A percentile compares a stretch with the other conserved stretches of the same genome.
Evolutionary conservation across 768 basidiomycete species (phyloP).

Genomic region (Hygrocybe coccinea): DNA sequence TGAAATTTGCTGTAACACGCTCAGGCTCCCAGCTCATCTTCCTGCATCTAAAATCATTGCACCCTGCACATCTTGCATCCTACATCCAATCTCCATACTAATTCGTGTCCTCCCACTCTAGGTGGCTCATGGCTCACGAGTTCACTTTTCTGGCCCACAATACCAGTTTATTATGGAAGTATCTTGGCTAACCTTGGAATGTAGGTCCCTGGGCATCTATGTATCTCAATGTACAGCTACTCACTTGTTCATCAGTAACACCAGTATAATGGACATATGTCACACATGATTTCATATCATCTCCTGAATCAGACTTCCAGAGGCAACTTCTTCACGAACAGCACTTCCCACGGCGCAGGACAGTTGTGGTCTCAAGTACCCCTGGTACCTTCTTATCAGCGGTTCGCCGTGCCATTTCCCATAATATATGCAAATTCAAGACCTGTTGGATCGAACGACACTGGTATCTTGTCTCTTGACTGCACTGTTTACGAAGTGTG

Average conservation of each 20-base stretch:
- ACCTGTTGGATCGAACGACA: slow-evolving; percentile 42
- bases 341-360: slow-evolving; percentile 62
- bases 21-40: too few species aligned
- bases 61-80: too few species aligned
- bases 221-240: neutral
- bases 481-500: slow-evolving; percentile 56
- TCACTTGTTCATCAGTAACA: slow-evolving; percentile 45
- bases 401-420: slow-evolving; percentile 56
- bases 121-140: slow-evolving; percentile 67
- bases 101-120: too few species aligned
- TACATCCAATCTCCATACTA: too few species aligned
- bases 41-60: too few species aligned
- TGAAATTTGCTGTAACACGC: too few species aligned
- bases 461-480: slow-evolving; percentile 35
- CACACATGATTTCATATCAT: slow-evolving; percentile 64
- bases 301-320: slow-evolving; percentile 63
- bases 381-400: slow-evolving; percentile 46
- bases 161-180: slow-evolving; percentile 54
- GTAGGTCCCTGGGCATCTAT: slow-evolving; percentile 33
- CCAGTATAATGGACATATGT: slow-evolving; percentile 63
- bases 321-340: slow-evolving; percentile 55
- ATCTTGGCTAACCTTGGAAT: slow-evolving; percentile 52
- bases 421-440: slow-evolving; percentile 57
- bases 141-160: slow-evolving; percentile 56
- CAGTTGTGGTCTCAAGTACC: slow-evolving; percentile 61